Conservation (phyloP, 148 eudicot species). For the Rhododendron molle region DNA sequence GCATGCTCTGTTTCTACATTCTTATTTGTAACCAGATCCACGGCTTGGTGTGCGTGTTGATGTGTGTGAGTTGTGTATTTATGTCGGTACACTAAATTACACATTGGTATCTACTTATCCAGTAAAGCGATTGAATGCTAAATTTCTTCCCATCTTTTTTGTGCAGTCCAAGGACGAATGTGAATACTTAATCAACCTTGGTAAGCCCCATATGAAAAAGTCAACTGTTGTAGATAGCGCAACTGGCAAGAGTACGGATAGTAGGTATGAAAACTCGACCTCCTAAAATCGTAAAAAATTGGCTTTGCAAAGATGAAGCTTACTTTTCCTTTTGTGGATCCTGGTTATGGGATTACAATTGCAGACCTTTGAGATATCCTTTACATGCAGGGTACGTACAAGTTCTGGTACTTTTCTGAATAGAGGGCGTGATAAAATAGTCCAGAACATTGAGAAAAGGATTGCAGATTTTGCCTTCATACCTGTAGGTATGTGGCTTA, state of each 20-base stretch:
- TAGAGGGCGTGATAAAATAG: conserved; percentile 71
- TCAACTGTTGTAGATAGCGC: conserved; percentile 80
- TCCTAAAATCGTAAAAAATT: conserved; percentile 2
- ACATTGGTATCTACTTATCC: background rate
- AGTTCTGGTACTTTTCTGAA: conserved; percentile 89
- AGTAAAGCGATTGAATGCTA: background rate
- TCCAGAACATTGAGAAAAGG: conserved; percentile 69
- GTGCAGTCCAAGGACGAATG: conserved; percentile 85
- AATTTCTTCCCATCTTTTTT: background rate
- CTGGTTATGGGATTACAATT: background rate
- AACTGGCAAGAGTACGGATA: conserved; percentile 86
- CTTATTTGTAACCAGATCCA: background rate
- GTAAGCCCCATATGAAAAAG: conserved; percentile 83
- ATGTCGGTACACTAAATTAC: background rate
- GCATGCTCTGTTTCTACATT: background rate
- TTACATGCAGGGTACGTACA: conserved; percentile 68
- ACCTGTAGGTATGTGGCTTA: conserved; percentile 66
- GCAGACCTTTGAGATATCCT: background rate
- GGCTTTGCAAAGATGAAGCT: background rate
- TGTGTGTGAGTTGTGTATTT: background rate
- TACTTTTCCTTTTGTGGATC: background rate
- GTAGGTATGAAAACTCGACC: conserved; percentile 47
- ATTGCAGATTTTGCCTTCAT: conserved; percentile 89
- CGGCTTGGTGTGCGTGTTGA: background rate
- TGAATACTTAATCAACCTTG: conserved; percentile 77